Conservation (phyloP, 768 basidiomycete genomes). For the Tulasnella sp. region DNA sequence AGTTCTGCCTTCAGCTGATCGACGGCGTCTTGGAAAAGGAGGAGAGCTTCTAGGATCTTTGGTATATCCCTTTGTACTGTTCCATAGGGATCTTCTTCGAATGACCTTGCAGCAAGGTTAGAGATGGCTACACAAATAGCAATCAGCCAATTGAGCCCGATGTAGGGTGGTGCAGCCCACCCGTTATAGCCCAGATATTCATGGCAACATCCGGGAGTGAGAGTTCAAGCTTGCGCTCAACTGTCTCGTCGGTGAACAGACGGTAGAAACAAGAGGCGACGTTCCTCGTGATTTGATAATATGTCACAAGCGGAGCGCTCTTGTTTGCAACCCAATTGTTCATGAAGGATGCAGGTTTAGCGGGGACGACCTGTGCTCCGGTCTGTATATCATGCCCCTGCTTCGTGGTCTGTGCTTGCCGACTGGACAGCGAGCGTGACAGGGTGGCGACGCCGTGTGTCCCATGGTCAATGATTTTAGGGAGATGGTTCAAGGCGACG, state of each 20-base stretch:
- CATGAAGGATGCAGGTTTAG: not conserved
- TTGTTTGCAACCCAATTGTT: not conserved
- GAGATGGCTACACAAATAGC: slow-evolving; percentile 41
- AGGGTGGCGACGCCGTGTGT: too few relatives aligned
- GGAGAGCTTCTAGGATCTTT: slow-evolving; percentile 61
- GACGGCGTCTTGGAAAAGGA: slow-evolving; percentile 50
- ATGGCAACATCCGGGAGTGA: slow-evolving; percentile 49
- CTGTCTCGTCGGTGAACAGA: not conserved
- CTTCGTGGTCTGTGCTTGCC: not conserved
- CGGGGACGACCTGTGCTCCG: not conserved
- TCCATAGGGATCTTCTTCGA: slow-evolving; percentile 71
- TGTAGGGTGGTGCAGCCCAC: slow-evolving; percentile 30
- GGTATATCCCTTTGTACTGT: slow-evolving; percentile 78
- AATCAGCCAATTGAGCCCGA: not conserved
- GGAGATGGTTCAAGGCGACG: not conserved
- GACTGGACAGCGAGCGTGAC: not conserved
- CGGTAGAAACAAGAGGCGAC: not conserved
- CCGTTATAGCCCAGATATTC: slow-evolving; percentile 49
- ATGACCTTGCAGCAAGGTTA: slow-evolving; percentile 53
- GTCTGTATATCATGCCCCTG: not conserved
- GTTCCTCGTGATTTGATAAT: not conserved
- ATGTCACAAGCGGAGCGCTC: not conserved
- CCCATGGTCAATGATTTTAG: not conserved
- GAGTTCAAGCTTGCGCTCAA: not conserved
- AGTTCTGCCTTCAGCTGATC: slow-evolving; percentile 54